Evolutionary conservation across 2,329 filamentous ascomycete species (phyloP).

Genomic region (Leptosphaerulina australis): DNA sequence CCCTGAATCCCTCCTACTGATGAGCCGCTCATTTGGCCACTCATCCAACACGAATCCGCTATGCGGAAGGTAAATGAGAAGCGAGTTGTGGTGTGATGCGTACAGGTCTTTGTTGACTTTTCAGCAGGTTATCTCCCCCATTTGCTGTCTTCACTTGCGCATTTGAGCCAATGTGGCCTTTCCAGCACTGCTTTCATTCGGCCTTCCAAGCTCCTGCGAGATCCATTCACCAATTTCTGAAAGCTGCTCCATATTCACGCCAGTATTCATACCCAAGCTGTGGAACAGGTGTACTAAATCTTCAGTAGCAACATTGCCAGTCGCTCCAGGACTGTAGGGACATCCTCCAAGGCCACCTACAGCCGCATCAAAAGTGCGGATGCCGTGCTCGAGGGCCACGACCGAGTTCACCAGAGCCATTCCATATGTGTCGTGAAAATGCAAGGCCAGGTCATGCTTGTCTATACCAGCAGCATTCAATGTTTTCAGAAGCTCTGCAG

Average conservation of each 20-base stretch:
- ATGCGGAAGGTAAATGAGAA: not conserved
- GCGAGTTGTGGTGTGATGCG: not conserved
- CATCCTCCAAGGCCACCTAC: constrained; percentile 84
- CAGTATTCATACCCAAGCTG: constrained; percentile 75
- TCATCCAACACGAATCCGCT: too few species aligned
- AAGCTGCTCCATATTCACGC: constrained; percentile 58
- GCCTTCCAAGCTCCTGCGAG: constrained; percentile 41
- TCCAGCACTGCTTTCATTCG: constrained; percentile 49
- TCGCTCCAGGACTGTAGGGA: constrained; percentile 83
- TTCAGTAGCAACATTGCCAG: constrained; percentile 85
- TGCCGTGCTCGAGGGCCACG: constrained; percentile 76
- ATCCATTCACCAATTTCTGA: constrained; percentile 50
- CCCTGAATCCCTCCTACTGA: too few species aligned
- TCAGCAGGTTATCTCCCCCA: not conserved
- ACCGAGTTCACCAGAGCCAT: constrained; percentile 84
- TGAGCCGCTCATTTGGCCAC: too few species aligned
- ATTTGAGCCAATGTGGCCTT: constrained; percentile 46
- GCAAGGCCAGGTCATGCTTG: constrained; percentile 74
- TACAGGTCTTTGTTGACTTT: not conserved
- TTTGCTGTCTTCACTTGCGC: constrained; percentile 17
- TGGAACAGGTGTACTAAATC: constrained; percentile 79
- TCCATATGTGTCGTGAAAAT: constrained; percentile 90
- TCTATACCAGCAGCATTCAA: constrained; percentile 71
- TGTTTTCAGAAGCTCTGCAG: constrained; percentile 67
- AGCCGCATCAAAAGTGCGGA: constrained; percentile 78